Base-by-base conservation (phyloP, 2,329 filamentous ascomycete genomes). In the Cercospora sp. region DNA sequence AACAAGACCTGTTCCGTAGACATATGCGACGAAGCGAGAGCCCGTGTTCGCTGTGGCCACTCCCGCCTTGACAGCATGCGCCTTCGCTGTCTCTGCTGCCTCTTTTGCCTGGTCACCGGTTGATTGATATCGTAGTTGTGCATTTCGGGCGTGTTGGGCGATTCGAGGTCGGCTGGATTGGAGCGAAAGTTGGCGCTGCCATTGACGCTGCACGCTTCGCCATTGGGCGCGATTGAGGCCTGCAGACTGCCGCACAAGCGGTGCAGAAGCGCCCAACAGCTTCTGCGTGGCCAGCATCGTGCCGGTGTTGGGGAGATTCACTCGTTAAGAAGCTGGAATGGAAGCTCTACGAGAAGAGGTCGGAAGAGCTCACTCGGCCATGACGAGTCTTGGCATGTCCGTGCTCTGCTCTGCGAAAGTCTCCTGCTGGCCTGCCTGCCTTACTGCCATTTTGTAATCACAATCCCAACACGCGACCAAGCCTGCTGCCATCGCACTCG, bases 1-100 rank as follows among this genome's bases (percentile, higher is more conserved):
- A 1, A 85, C 79, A 51, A 90, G 73, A 1, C 86, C 82, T 21
- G 87, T 85, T 60, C 87, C 86, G 68, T 84, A 85, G 43, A 87
- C 69, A 68, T 85, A 67, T 73, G 85, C 86, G 70, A 82, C 82
- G 13, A 84, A 73, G 55, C 82, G 80, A 3, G 82, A 83, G 30
- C 79, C 78, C 0, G 80, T 72, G 3, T 81, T 82, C 13, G 69
- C 70, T 37, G 71, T 72, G 2, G 66, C 66, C 43, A 76, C 77
- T 32, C 77, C 76, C 60, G 79, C 77, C 30, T 77, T 78, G 24
- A 79, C 77, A 13, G 67, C 66, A 7, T 45, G 64, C 21, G 40
- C 55, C 30, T 64, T 72, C 32, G 40, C 65, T 55, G 62, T 43
- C 21, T 53, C 32, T 4, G 62, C 55, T 2, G 53, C 49, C 45